A percentile compares a stretch with the other conserved stretches of the same genome.
Conservation (phyloP, 1,139 yeast species). For the Tardiomyces blankii region DNA sequence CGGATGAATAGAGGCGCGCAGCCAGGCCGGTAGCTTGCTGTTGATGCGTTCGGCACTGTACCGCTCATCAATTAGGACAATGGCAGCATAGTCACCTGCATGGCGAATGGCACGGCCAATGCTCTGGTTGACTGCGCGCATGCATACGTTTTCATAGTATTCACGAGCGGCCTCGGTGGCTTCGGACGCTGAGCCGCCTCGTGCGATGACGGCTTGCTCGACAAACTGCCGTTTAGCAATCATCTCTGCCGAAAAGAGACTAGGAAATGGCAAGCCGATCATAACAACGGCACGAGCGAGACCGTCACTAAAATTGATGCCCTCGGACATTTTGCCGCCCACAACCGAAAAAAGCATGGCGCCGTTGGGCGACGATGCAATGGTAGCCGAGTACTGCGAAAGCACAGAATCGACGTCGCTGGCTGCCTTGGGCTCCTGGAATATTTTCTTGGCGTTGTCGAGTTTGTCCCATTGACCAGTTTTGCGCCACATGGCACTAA, state of each 20-base stretch:
- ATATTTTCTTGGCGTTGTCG: constrained; percentile 21
- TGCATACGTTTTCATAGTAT: constrained; percentile 76
- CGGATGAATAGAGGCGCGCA: constrained; percentile 22
- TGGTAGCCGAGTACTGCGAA: constrained; percentile 35
- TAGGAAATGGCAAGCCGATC: constrained; percentile 89
- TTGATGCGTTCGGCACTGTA: constrained; percentile 41
- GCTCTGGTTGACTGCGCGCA: constrained; percentile 89
- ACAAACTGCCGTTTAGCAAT: constrained; percentile 61
- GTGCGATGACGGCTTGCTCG: constrained; percentile 30
- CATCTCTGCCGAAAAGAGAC: constrained; percentile 72
- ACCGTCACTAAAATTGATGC: constrained; percentile 81
- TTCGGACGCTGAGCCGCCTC: constrained; percentile 32
- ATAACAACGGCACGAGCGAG: constrained; percentile 80
- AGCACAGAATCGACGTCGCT: constrained; percentile 26
- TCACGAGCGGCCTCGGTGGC: constrained; percentile 41
- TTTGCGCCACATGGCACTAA: constrained; percentile 42
- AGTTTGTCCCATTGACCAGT: constrained; percentile 20
- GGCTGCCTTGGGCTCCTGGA: constrained; percentile 44
- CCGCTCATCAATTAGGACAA: constrained; percentile 60
- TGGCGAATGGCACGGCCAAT: constrained; percentile 91
- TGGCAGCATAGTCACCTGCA: constrained; percentile 65
- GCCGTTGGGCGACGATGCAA: constrained; percentile 28
- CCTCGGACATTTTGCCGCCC: constrained; percentile 91
- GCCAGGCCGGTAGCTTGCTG: constrained; percentile 70
- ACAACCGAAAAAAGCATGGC: constrained; percentile 77